Evolutionary conservation across 306 rosid species (phyloP), one percentile per base, ranked within the genome.

Genomic region (Hippophae gyantsensis): DNA sequence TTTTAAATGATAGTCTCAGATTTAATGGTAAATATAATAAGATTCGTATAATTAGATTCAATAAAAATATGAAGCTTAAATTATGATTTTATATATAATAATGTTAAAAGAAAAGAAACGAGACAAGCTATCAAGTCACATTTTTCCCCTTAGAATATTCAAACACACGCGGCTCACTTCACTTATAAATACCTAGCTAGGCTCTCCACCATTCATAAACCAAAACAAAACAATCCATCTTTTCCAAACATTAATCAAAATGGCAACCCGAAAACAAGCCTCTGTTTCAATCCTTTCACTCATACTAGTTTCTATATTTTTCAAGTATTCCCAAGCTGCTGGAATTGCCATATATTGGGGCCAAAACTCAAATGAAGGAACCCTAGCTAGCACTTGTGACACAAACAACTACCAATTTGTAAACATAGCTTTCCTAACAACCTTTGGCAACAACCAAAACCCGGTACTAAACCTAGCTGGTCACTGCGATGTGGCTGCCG

Each of bases 341-440:
- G 51, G 18, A 1, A n/a, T 75, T 11, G 69, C 42, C 9, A 50
- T 66, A 25, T 66, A 69, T 8, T 73, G 78, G 78, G 78, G 69
- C 38, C 73, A 73, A 23, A 45, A 62, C 43, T 32, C 7, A 0
- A 5, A 3, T 6, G 63, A 57, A 13, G 58, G 69, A 9, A 51
- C 14, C 42, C 63, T 75, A 5, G 32, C 56, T 40, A 59, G 46
- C 0, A 43, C 72, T 26, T 77, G 75, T 27, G 54, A 13, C 52
- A 44, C 75, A 3, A 72, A 63, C 7, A 68, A 48, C 43, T 72
- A 58, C 47, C 26, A 7, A 9, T 40, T 60, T 4, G 58, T 77
- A n/a, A 68, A 59, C 69, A 54, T 68, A 38, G 77, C 43, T n/a
- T 72, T 72, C 32, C 51, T 41, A 3, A 3, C 27, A 3, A 12